phyloP scores from a whole-genome alignment of 257 asterid species.

The Avicennia marina region DNA sequence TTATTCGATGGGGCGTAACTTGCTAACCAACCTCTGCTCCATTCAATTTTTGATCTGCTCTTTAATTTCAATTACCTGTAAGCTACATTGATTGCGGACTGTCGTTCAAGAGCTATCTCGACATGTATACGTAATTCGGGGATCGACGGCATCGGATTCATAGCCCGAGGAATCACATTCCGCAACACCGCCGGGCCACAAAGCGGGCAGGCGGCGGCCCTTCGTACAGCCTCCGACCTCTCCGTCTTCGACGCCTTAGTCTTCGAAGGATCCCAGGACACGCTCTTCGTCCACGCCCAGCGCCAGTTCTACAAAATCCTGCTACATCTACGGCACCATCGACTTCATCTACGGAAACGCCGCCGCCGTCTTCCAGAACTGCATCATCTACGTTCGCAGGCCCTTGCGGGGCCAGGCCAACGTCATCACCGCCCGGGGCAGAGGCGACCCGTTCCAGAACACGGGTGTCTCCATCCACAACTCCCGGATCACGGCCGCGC shows the following conservation, averaged over 20 bases:
- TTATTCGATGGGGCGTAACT: no score
- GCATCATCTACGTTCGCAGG: conserved; percentile 63
- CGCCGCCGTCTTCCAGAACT: conserved; percentile 76
- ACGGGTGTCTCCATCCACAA: conserved; percentile 86
- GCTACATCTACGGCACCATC: conserved; percentile 76
- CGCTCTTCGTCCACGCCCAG: conserved; percentile 81
- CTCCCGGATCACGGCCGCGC: conserved; percentile 59
- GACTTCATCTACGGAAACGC: conserved; percentile 93
- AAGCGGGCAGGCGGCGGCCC: conserved; percentile 81
- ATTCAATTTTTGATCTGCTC: no score
- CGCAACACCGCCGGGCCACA: conserved; percentile 80
- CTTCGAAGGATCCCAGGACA: conserved; percentile 90
- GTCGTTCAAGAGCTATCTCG: no score
- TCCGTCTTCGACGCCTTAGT: conserved; percentile 74
- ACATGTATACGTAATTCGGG: conserved; percentile 27
- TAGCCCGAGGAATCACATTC: conserved; percentile 86
- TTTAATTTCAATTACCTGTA: no score
- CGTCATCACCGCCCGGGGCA: conserved; percentile 78
- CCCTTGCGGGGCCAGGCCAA: conserved; percentile 75
- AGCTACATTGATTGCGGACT: no score
- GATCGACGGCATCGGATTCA: conserved; percentile 75
- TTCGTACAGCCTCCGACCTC: conserved; percentile 87
- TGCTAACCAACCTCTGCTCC: no score
- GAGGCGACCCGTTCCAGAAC: conserved; percentile 83
- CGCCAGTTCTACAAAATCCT: conserved; percentile 84